Evolutionary conservation across 768 basidiomycete species (phyloP), one percentile per base, ranked within the genome.

Genomic region (Sarcodon aspratus): DNA sequence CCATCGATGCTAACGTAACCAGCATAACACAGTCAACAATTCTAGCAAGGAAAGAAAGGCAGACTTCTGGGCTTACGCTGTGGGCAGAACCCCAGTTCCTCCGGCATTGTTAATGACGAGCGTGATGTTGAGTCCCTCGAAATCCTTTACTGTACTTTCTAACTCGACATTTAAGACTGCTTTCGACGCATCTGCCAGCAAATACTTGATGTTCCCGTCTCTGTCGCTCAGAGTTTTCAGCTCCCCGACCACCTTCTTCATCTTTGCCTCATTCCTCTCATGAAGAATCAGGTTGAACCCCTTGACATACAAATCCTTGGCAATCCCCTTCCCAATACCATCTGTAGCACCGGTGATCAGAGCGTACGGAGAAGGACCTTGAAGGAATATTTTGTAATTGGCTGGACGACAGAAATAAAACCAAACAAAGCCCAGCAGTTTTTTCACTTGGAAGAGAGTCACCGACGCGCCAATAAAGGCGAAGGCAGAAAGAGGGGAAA

Each of bases 211-310:
- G 48, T 59, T 57, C 15, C 40, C 27, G 5, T 42, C 33, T n/a
- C 43, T 18, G 9, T 33, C 13, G 34, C 50, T 21, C n/a, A 42
- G 15, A 21, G 43, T 44, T 33, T 42, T 50, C 7, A 63, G 45
- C 46, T 57, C 54, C 12, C 54, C 54, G n/a, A 48, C 49, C 33
- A 57, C 58, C 36, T 50, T 53, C 50, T 50, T 45, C 53, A 60
- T 50, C 50, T 61, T 61, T 46, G 51, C 50, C 47, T 55, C 55
- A 46, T 55, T 59, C 7, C 61, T 52, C 11, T 58, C 61, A 40
- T 63, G 61, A 10, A 63, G 44, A 50, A 63, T 56, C 38, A 63
- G 47, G 46, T 55, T 63, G 58, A 63, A 63, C 21, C 61, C 61
- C 15, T 48, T 44, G 18, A 37, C 46, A 48, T 59, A 58, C n/a